phyloP scores from a whole-genome alignment of 345 rosid species.

The Gossypium herbaceum region DNA sequence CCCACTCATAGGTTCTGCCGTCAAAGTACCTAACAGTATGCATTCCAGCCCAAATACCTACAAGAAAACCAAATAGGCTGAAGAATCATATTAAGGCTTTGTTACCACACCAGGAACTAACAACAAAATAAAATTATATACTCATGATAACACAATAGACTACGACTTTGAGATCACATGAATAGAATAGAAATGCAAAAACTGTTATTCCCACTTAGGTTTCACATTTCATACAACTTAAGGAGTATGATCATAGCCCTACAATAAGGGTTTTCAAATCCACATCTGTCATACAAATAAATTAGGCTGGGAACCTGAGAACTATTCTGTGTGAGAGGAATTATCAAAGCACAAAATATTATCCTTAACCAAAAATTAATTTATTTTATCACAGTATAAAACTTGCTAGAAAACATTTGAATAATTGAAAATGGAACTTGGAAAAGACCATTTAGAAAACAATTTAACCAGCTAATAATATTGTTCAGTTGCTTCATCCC shows the following conservation, averaged over 20 bases:
- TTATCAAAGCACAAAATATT: background rate
- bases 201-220: background rate
- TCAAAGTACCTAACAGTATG: slow-evolving; percentile 86
- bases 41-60: slow-evolving; percentile 99
- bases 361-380: background rate
- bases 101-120: background rate
- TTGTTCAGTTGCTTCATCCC: background rate
- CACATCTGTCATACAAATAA: too few relatives aligned
- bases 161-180: too few relatives aligned
- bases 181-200: background rate
- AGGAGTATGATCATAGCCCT: background rate
- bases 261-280: background rate
- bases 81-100: background rate
- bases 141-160: background rate
- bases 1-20: slow-evolving; percentile 95
- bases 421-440: background rate
- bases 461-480: background rate
- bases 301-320: background rate
- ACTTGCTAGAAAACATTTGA: background rate
- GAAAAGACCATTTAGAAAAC: background rate
- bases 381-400: background rate
- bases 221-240: too few relatives aligned
- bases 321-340: background rate
- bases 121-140: background rate
- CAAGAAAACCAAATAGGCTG: slow-evolving; percentile 16